Base-by-base conservation (phyloP, 768 basidiomycete genomes). In the Rhizopogon rudus region DNA sequence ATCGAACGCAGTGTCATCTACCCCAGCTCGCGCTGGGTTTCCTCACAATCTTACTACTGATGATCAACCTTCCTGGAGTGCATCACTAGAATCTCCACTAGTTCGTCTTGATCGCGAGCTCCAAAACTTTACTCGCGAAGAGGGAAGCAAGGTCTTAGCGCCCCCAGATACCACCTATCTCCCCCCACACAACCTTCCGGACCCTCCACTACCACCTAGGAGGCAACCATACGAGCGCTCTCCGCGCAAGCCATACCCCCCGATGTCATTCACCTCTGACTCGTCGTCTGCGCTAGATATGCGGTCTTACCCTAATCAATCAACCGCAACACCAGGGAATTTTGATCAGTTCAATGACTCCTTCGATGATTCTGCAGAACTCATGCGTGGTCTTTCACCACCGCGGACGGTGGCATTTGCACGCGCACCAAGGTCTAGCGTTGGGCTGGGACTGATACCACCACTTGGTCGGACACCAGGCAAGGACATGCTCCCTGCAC, bases 51-150 rank as follows among this genome's bases (percentile, higher is more conserved):
- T 62, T 44, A 78, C 77, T 20, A 59, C 67, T 5, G 76, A 76
- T 13, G 77, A 80, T 31, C 78, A 77, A 10, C 77, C 83, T 1
- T 86, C 86, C 13, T 93, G 88, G 88, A 78, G 79, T n/a, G 75
- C 78, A 6, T 86, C 87, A 3, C 65, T 92, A 56, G 88, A 91
- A 65, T 86, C 84, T 0, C 89, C 92, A 6, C 77, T 91, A 41
- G 77, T 83, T 25, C 79, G 83, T 20, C 75, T 90, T 53, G 83
- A 82, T 60, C 76, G 81, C 40, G 82, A 87, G 44, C 71, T 90
- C 1, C 79, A 79, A 54, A 77, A 77, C 10, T 77, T 88, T 41
- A 72, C 79, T 5, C 57, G 54, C 10, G 69, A 61, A 37, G 69
- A 67, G 31, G 77, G 80, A 17, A 67, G 60, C 13, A 70, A 66